Evolutionary conservation across 305 asterid genomes (phyloP).

Genomic region (Fraxinus paxiana): DNA sequence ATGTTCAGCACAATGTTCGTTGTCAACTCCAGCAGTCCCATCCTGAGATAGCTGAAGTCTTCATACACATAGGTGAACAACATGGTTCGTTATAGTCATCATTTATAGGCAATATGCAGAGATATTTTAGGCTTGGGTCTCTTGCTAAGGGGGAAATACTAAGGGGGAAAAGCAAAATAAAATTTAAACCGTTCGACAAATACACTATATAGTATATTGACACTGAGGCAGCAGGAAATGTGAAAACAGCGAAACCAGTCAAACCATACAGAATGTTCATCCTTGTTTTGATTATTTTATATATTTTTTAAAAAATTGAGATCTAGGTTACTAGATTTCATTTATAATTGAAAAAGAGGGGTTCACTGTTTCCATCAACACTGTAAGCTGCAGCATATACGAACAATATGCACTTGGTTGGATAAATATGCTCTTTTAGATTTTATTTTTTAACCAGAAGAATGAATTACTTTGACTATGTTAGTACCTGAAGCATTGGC

Average conservation of each 20-base stretch:
- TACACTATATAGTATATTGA: background rate
- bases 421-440: background rate
- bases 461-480: background rate
- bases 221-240: background rate
- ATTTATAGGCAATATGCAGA: background rate
- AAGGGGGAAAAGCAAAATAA: background rate
- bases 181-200: background rate
- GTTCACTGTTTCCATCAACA: background rate
- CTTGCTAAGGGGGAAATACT: background rate
- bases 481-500: background rate
- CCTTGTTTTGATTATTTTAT: background rate
- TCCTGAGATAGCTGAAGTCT: conserved; percentile 88
- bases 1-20: conserved; percentile 74
- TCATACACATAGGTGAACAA: conserved; percentile 71
- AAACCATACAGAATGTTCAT: background rate
- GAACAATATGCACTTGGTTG: background rate
- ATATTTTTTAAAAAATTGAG: background rate
- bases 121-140: conserved; percentile 1
- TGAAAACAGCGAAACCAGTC: background rate
- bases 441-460: background rate
- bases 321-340: background rate
- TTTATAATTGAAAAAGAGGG: background rate
- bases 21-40: conserved; percentile 58
- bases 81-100: conserved; percentile 1
- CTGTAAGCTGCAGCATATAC: background rate